These are phyloP conservation scores for Flueggea neowawraea DNA, from an alignment of 441 rosid genomes.

Conservation along the genomic window DNA sequence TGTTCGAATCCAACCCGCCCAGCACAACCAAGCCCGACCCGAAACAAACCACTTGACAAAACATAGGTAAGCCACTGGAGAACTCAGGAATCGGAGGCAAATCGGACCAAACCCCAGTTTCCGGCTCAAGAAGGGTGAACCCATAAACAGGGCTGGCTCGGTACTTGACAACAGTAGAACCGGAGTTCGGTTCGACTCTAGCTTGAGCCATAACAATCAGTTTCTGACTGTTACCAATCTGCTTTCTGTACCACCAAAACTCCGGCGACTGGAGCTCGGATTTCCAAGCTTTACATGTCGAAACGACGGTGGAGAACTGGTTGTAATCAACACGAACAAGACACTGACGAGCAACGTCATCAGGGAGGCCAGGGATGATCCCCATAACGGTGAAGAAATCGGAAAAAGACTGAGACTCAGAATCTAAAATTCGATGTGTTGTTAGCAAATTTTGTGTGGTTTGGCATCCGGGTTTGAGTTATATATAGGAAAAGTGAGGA, in stretches of 20 bases:
- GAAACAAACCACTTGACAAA: conserved; percentile 43
- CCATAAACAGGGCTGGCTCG: conserved; percentile 28
- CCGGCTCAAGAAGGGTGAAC: conserved; percentile 48
- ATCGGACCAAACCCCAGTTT: conserved; percentile 47
- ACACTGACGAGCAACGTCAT: conserved; percentile 40
- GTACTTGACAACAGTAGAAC: conserved; percentile 19
- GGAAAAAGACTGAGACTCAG: no score
- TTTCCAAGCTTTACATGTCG: conserved; percentile 38
- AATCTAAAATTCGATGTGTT: not conserved
- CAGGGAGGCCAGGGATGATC: conserved; percentile 35
- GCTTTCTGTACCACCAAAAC: conserved; percentile 25
- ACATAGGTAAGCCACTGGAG: conserved; percentile 50
- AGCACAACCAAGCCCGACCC: conserved; percentile 59
- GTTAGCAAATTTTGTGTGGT: not conserved
- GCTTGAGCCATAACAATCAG: conserved; percentile 55
- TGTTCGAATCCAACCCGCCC: conserved; percentile 64
- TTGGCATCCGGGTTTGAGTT: no score
- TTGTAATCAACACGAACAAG: conserved; percentile 27
- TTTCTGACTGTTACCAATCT: conserved; percentile 29
- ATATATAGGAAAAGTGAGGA: no score
- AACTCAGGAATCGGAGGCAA: conserved; percentile 52
- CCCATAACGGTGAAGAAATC: conserved; percentile 13
- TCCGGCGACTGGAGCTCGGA: conserved; percentile 24
- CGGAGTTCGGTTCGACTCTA: conserved; percentile 19
- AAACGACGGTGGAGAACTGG: conserved; percentile 16